These are phyloP conservation scores for Fusarium cyanostomum DNA, from an alignment of 2,329 filamentous ascomycete genomes.

Conservation along the genomic window DNA sequence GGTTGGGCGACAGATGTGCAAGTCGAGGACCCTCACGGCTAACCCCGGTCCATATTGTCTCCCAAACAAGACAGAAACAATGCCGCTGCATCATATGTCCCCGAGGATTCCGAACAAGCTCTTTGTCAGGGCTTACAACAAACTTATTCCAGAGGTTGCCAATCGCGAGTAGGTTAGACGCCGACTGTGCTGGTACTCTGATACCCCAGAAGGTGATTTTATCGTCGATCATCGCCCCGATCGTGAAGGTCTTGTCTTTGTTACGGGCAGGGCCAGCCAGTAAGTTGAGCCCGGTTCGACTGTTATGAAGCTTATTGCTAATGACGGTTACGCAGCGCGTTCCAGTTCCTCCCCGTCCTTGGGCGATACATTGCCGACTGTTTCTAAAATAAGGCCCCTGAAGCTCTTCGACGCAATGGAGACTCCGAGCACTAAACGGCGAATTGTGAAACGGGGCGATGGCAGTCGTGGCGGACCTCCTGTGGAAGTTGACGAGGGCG, in stretches of 20 bases:
- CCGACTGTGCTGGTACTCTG: conserved; percentile 71
- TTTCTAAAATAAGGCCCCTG: conserved; percentile 45
- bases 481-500: conserved; percentile 35
- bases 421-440: conserved; percentile 26
- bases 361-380: conserved; percentile 44
- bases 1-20: conserved; percentile 57
- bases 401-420: conserved; percentile 46
- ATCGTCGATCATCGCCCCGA: conserved; percentile 66
- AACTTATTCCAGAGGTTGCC: conserved; percentile 63
- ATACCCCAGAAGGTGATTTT: conserved; percentile 72
- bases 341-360: conserved; percentile 36
- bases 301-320: neutral
- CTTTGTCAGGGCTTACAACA: conserved; percentile 61
- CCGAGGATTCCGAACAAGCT: conserved; percentile 61
- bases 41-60: conserved; percentile 41
- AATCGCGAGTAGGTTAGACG: conserved; percentile 61
- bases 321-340: conserved; percentile 9
- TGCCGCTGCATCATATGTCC: conserved; percentile 54
- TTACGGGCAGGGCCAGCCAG: conserved; percentile 51
- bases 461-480: conserved; percentile 45
- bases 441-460: conserved; percentile 38
- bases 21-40: conserved; percentile 22
- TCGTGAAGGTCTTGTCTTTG: conserved; percentile 57
- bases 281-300: neutral
- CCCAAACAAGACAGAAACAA: conserved; percentile 50